Conservation (phyloP, 352 stramenopile species). For the Phytophthora quininea region DNA sequence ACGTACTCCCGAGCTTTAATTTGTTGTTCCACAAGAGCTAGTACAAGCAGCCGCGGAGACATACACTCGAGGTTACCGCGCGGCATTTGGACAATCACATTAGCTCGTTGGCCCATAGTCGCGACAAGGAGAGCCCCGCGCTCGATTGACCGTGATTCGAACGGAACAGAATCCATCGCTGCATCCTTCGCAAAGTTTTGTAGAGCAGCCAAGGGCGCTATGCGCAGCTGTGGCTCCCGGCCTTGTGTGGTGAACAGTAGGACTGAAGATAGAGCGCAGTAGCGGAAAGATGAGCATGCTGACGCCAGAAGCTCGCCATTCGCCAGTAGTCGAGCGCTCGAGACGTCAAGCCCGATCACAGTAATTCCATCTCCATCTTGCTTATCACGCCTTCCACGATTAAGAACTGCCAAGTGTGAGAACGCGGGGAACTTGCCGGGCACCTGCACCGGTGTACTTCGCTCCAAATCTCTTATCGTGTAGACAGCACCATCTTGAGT, state of each 20-base stretch:
- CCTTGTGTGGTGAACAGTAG: conserved; percentile 75
- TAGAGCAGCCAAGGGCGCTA: conserved; percentile 41
- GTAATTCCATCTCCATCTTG: conserved; percentile 14
- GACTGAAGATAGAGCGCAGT: conserved; percentile 42
- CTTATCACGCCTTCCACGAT: neutral
- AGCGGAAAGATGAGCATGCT: conserved; percentile 70
- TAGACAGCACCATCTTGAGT: conserved; percentile 47
- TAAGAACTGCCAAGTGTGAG: conserved; percentile 42
- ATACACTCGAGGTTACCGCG: conserved; percentile 81
- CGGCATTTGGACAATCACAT: conserved; percentile 75
- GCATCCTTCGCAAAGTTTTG: neutral
- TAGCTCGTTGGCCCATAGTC: conserved; percentile 53
- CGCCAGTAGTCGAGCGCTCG: conserved; percentile 57
- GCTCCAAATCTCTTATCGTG: conserved; percentile 17
- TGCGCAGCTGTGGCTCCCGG: conserved; percentile 56
- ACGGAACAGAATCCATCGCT: conserved; percentile 19
- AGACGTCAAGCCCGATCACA: conserved; percentile 47
- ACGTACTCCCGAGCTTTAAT: conserved; percentile 50
- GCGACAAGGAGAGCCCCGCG: conserved; percentile 68
- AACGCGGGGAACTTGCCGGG: conserved; percentile 37
- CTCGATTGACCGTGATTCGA: conserved; percentile 60
- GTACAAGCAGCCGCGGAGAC: conserved; percentile 61
- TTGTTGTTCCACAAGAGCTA: conserved; percentile 50
- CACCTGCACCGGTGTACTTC: conserved; percentile 8
- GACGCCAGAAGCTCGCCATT: conserved; percentile 43